These are phyloP conservation scores for Coemansia sp. DNA, from an alignment of 192 early-diverging fungal genomes.

Conservation along the genomic window DNA sequence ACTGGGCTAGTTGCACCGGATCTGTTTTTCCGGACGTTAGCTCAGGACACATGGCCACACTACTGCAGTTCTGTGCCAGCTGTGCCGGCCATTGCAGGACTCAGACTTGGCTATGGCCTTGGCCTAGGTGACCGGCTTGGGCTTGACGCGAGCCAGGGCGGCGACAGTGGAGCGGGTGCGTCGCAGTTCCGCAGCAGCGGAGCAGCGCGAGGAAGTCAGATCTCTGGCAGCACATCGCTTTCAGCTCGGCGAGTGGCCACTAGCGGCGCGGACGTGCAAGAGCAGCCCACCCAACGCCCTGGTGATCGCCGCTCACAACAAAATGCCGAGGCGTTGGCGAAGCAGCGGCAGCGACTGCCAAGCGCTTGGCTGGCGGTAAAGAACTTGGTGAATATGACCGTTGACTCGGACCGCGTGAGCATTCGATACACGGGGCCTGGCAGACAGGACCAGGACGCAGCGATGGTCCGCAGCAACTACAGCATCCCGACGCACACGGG, in stretches of 20 bases:
- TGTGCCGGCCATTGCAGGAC: slow-evolving; percentile 31
- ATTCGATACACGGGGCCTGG: slow-evolving; percentile 63
- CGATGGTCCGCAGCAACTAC: slow-evolving; percentile 75
- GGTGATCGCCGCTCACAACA: background rate
- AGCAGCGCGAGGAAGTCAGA: background rate
- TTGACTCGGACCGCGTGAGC: slow-evolving; percentile 29
- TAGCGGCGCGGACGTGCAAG: background rate
- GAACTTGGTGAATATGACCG: slow-evolving; percentile 24
- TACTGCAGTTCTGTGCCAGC: slow-evolving; percentile 49
- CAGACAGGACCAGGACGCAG: slow-evolving; percentile 76
- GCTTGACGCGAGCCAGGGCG: background rate
- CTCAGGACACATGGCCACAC: slow-evolving; percentile 55
- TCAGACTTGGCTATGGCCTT: slow-evolving; percentile 37
- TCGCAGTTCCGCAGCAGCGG: slow-evolving; percentile 6
- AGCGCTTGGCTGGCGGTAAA: slow-evolving; percentile 29
- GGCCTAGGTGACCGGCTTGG: slow-evolving; percentile 8
- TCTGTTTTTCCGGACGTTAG: slow-evolving; percentile 48
- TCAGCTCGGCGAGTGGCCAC: background rate
- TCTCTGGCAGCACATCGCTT: background rate
- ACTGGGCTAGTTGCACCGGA: slow-evolving; percentile 32
- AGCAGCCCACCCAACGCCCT: background rate
- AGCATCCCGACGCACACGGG: slow-evolving; percentile 86
- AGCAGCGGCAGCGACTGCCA: slow-evolving; percentile 14
- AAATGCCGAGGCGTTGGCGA: background rate
- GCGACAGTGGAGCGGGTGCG: background rate